These are phyloP conservation scores for Stephanocyclus meneghinianus DNA, from an alignment of 352 stramenopile species.

Conservation along the genomic window DNA sequence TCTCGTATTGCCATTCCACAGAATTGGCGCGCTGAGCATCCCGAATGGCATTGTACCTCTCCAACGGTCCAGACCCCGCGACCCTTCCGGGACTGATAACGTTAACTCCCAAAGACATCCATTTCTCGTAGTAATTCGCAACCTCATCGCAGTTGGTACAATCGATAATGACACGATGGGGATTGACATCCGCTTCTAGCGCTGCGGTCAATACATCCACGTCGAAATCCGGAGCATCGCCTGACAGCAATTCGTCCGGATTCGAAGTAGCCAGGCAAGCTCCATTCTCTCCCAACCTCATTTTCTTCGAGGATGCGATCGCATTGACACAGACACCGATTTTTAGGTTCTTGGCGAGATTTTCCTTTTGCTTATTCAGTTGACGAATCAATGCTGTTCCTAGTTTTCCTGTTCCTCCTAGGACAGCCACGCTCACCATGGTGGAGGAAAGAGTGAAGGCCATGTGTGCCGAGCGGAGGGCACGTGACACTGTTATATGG, in stretches of 20 bases:
- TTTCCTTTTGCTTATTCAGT: slow-evolving; percentile 44
- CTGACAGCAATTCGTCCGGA: slow-evolving; percentile 12
- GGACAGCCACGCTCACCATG: slow-evolving; percentile 89
- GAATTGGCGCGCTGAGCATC: slow-evolving; percentile 43
- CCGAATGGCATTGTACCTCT: slow-evolving; percentile 46
- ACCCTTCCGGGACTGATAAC: slow-evolving; percentile 57
- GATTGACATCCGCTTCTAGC: slow-evolving; percentile 61
- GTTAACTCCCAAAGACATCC: slow-evolving; percentile 57
- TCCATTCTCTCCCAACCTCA: slow-evolving; percentile 46
- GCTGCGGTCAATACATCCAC: slow-evolving; percentile 44
- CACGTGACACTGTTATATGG: slow-evolving; percentile 65
- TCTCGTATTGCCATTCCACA: slow-evolving; percentile 60
- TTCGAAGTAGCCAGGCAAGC: slow-evolving; percentile 16
- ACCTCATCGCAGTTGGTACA: slow-evolving; percentile 56
- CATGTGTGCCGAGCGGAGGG: slow-evolving; percentile 90
- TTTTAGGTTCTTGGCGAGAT: slow-evolving; percentile 52
- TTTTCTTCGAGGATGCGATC: slow-evolving; percentile 51
- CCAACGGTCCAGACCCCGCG: slow-evolving; percentile 42
- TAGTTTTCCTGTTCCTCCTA: slow-evolving; percentile 66
- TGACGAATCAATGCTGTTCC: slow-evolving; percentile 54
- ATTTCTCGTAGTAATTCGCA: slow-evolving; percentile 53
- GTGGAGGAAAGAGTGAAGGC: slow-evolving; percentile 92
- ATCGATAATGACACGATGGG: slow-evolving; percentile 64
- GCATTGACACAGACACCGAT: slow-evolving; percentile 46
- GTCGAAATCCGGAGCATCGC: slow-evolving; percentile 42